phyloP scores from a whole-genome alignment of 1,284 basidiomycete species.

The Hortiboletus rubellus region DNA sequence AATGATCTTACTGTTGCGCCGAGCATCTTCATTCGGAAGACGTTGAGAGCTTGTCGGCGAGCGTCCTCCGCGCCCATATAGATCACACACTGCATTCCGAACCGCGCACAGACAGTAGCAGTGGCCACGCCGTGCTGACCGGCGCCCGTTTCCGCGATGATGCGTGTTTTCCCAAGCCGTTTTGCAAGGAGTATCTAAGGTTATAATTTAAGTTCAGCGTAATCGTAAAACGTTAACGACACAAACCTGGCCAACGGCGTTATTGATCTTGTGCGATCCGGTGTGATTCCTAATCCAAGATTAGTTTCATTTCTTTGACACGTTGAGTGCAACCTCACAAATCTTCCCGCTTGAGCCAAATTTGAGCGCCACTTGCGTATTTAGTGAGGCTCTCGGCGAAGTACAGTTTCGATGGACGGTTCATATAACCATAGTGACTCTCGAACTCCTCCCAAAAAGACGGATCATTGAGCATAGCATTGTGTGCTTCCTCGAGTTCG shows the following conservation, averaged over 20 bases:
- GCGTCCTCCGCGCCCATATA: not conserved
- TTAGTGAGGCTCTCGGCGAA: not conserved
- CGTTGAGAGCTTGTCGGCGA: not conserved
- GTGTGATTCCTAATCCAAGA: not conserved
- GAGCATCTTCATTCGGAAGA: not conserved
- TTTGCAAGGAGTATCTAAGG: constrained; percentile 3
- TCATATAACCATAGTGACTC: not conserved
- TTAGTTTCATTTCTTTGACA: not conserved
- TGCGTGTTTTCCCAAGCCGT: not conserved
- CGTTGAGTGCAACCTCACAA: not conserved
- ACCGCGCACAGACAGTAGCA: not conserved
- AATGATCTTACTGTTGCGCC: not conserved
- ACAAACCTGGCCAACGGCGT: constrained; percentile 4
- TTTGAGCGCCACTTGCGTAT: not conserved
- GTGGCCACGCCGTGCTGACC: not conserved
- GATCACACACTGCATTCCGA: not conserved
- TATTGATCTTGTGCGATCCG: constrained; percentile 1
- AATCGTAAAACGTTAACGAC: not conserved
- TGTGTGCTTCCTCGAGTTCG: constrained; percentile 4
- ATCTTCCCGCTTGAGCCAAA: constrained; percentile 7
- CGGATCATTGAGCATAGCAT: not conserved
- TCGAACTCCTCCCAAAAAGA: constrained; percentile 4
- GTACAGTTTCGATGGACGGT: not conserved
- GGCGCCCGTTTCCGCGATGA: not conserved
- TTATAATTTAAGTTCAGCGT: not conserved